Evolutionary conservation across 2,329 filamentous ascomycete species (phyloP).

Genomic region (Elsinoe batatas): DNA sequence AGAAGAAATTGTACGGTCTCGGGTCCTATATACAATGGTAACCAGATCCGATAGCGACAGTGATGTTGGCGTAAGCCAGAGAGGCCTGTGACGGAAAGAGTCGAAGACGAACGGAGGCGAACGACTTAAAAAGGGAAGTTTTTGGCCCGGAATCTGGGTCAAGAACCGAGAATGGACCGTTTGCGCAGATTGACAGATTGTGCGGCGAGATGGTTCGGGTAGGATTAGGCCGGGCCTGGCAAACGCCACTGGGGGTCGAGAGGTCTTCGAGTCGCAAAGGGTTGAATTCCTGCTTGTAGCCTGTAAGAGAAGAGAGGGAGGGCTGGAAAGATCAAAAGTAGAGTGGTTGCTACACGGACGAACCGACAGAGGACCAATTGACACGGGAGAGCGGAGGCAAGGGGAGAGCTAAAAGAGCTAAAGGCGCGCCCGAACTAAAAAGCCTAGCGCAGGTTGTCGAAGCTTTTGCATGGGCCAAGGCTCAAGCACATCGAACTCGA

Average conservation of each 20-base stretch:
- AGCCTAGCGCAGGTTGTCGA: neutral
- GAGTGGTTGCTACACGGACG: neutral
- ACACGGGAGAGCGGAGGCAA: neutral
- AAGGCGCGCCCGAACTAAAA: neutral
- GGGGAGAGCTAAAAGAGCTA: neutral
- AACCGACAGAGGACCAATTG: neutral
- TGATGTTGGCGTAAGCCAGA: neutral
- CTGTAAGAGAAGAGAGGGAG: neutral
- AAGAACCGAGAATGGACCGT: neutral
- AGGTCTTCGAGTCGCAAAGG: neutral
- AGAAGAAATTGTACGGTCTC: neutral
- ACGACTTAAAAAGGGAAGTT: neutral
- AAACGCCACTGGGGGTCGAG: neutral
- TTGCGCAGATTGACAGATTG: neutral
- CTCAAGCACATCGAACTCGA: neutral
- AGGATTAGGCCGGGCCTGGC: neutral
- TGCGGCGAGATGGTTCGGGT: neutral
- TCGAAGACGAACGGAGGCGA: neutral
- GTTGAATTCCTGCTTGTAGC: too few species aligned
- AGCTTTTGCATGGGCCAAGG: neutral
- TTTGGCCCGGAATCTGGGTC: neutral
- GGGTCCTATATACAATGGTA: constrained; percentile 2
- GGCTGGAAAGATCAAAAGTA: neutral
- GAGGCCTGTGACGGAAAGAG: neutral
- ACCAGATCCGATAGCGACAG: neutral